A percentile compares a stretch with the other conserved stretches of the same genome.
These are phyloP conservation scores for Ophiognomonia clavigignenti-juglandacearum DNA, from an alignment of 2,329 filamentous ascomycete species.

Conservation along the genomic window DNA sequence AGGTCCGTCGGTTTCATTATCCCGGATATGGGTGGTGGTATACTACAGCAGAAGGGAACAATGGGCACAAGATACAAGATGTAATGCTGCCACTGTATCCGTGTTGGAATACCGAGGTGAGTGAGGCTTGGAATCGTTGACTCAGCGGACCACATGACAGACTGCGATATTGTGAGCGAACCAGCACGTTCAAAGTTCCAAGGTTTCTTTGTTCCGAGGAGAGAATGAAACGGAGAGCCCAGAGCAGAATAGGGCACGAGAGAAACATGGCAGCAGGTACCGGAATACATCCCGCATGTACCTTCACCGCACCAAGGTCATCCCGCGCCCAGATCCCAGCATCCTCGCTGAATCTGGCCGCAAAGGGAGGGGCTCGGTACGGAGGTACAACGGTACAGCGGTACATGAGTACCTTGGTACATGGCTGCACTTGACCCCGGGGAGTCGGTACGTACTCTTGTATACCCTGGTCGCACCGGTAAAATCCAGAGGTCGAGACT, in stretches of 20 bases:
- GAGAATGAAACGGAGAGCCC: not conserved
- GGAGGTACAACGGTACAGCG: not conserved
- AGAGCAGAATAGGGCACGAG: not conserved
- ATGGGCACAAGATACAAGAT: too few relatives aligned
- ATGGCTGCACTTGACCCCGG: too few relatives aligned
- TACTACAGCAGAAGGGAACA: too few relatives aligned
- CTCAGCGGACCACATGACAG: not conserved
- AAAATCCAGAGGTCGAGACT: too few relatives aligned
- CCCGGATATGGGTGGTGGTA: too few relatives aligned
- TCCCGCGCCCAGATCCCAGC: slow-evolving; percentile 1
- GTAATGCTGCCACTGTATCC: too few relatives aligned
- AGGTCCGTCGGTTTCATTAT: too few relatives aligned
- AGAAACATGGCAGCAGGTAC: not conserved
- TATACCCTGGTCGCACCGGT: slow-evolving; percentile 4
- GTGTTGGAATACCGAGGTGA: not conserved
- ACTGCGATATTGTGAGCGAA: not conserved
- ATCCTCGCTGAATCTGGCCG: not conserved
- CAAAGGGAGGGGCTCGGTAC: not conserved
- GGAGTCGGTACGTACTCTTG: slow-evolving; percentile 14
- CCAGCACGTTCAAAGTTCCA: too few relatives aligned
- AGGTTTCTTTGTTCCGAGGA: too few relatives aligned
- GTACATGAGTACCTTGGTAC: slow-evolving; percentile 15
- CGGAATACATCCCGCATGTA: not conserved
- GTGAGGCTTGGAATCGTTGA: too few relatives aligned
- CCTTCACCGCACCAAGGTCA: not conserved